Conservation (phyloP, 179 eudicot species). For the Camellia oleifera region DNA sequence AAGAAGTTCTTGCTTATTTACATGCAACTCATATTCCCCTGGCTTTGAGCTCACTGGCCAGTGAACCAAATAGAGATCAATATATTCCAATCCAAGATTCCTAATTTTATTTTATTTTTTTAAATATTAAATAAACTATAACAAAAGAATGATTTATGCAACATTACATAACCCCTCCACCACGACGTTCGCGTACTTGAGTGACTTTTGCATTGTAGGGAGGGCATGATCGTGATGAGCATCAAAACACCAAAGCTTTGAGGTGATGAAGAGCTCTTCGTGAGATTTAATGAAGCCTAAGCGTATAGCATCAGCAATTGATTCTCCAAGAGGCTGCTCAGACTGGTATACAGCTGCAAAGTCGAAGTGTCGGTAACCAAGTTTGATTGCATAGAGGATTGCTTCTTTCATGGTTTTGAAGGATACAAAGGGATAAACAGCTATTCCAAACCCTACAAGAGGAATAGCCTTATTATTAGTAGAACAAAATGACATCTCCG, state of each 20-base stretch:
- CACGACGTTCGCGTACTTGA: conserved; percentile 20
- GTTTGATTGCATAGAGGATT: conserved; percentile 33
- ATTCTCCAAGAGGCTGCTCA: conserved; percentile 40
- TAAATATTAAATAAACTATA: background rate
- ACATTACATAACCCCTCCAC: background rate
- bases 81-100: conserved; percentile 51
- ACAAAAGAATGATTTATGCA: no score
- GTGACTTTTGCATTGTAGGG: conserved; percentile 42
- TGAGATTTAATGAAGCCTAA: conserved; percentile 36
- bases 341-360: conserved; percentile 38
- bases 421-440: conserved; percentile 19
- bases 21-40: conserved; percentile 31
- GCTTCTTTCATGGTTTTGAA: conserved; percentile 17
- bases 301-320: conserved; percentile 31
- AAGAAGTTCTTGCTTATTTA: conserved; percentile 34
- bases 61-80: conserved; percentile 61
- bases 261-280: conserved; percentile 43
- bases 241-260: conserved; percentile 53
- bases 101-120: conserved; percentile 17
- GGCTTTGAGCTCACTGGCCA: conserved; percentile 53
- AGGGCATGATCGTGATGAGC: conserved; percentile 35
- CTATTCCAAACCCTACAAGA: conserved; percentile 15
- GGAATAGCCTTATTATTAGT: background rate
- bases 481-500: background rate
- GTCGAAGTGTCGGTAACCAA: conserved; percentile 50